Evolutionary conservation across 2,329 filamentous ascomycete genomes (phyloP).

Genomic region (Akanthomyces lecanii): DNA sequence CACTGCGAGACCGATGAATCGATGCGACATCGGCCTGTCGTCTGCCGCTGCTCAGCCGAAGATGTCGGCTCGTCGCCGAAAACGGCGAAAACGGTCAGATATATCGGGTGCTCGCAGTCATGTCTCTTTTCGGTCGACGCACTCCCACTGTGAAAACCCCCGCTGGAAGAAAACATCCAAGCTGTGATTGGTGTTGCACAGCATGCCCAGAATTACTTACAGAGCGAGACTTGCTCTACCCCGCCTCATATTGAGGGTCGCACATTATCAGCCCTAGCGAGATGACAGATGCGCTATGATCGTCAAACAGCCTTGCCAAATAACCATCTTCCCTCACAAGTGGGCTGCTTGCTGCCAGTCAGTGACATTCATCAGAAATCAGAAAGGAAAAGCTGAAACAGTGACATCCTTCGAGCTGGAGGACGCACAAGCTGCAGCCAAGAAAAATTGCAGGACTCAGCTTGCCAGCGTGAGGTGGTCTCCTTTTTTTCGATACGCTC

Average conservation of each 20-base stretch:
- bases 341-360: too few species aligned
- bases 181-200: background rate
- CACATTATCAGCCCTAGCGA: too few species aligned
- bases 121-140: background rate
- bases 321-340: too few species aligned
- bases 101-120: background rate
- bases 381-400: background rate
- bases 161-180: background rate
- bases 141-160: background rate
- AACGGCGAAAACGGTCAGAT: background rate
- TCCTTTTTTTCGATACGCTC: background rate
- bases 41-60: background rate
- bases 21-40: background rate
- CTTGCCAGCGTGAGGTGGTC: background rate
- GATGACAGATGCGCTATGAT: too few species aligned
- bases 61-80: slow-evolving; percentile 2
- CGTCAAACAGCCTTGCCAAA: too few species aligned
- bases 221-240: background rate
- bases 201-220: background rate
- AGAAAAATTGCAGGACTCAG: background rate
- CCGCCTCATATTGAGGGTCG: too few species aligned
- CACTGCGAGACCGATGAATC: background rate
- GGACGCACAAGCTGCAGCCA: background rate
- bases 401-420: background rate
- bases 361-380: too few species aligned